phyloP scores from a whole-genome alignment of 192 early-diverging fungal genomes.

The Funneliformis geosporum region DNA sequence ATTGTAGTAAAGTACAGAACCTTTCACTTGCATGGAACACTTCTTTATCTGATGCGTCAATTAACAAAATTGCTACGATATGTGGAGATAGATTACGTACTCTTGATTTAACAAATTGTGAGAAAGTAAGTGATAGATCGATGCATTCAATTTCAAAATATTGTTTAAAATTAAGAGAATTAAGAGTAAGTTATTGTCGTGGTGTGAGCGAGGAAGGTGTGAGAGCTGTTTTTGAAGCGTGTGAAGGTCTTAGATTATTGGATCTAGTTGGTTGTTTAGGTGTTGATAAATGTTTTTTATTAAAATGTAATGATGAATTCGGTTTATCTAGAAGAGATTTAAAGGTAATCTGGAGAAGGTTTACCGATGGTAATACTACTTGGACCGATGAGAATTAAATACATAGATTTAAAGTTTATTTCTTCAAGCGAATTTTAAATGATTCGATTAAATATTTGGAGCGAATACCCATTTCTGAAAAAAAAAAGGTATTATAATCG shows the following conservation, averaged over 20 bases:
- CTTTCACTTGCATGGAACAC: slow-evolving; percentile 33
- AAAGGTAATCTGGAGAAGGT: slow-evolving; percentile 16
- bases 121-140: slow-evolving; percentile 31
- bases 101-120: slow-evolving; percentile 34
- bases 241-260: slow-evolving; percentile 23
- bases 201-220: slow-evolving; percentile 28
- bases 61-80: slow-evolving; percentile 14
- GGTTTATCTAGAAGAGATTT: not conserved
- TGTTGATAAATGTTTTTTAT: slow-evolving; percentile 14
- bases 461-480: too few species aligned
- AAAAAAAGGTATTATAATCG: too few species aligned
- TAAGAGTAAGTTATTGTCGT: slow-evolving; percentile 33
- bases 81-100: slow-evolving; percentile 19
- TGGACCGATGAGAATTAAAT: slow-evolving; percentile 13
- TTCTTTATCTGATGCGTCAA: slow-evolving; percentile 25
- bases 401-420: too few species aligned
- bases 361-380: not conserved
- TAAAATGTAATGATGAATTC: slow-evolving; percentile 32
- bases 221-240: slow-evolving; percentile 18
- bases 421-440: too few species aligned
- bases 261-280: slow-evolving; percentile 30
- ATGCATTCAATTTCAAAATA: slow-evolving; percentile 14
- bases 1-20: slow-evolving; percentile 29
- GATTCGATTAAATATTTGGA: too few species aligned
- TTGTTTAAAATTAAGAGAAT: slow-evolving; percentile 30